Evolutionary conservation across 2,329 filamentous ascomycete genomes (phyloP).

Genomic region (Chaetomium strumarium): DNA sequence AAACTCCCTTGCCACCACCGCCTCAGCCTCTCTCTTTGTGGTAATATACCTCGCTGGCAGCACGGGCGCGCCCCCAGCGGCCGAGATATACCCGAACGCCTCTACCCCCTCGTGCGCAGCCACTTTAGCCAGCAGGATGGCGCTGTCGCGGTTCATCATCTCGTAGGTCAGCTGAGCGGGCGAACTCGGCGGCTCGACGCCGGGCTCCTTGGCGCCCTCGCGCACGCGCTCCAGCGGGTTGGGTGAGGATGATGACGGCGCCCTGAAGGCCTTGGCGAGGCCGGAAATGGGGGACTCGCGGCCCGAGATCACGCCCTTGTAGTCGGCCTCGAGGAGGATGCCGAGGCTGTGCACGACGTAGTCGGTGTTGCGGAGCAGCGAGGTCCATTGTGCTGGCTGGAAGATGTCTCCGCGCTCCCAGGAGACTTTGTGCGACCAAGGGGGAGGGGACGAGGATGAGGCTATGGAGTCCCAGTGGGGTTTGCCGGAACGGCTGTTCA

Average conservation of each 20-base stretch:
- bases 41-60: slow-evolving; percentile 80
- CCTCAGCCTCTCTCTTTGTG: slow-evolving; percentile 89
- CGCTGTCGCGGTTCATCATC: slow-evolving; percentile 90
- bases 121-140: slow-evolving; percentile 75
- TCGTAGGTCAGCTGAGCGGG: slow-evolving; percentile 84
- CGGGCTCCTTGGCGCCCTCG: slow-evolving; percentile 36
- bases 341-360: slow-evolving; percentile 94
- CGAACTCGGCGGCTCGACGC: slow-evolving; percentile 48
- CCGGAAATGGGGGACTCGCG: slow-evolving; percentile 76
- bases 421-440: slow-evolving; percentile 75
- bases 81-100: slow-evolving; percentile 83
- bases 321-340: slow-evolving; percentile 93
- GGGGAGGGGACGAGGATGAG: slow-evolving; percentile 61
- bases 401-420: slow-evolving; percentile 91
- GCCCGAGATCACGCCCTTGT: slow-evolving; percentile 85
- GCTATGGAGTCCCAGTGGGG: slow-evolving; percentile 79
- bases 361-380: slow-evolving; percentile 69
- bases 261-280: slow-evolving; percentile 69
- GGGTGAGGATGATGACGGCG: slow-evolving; percentile 34
- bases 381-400: slow-evolving; percentile 70
- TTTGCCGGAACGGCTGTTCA: slow-evolving; percentile 73
- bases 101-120: slow-evolving; percentile 57
- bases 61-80: slow-evolving; percentile 77
- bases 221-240: slow-evolving; percentile 62
- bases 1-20: slow-evolving; percentile 64